Evolutionary conservation across 495 filamentous ascomycete genomes (phyloP).

Genomic region (Neurospora sp.): DNA sequence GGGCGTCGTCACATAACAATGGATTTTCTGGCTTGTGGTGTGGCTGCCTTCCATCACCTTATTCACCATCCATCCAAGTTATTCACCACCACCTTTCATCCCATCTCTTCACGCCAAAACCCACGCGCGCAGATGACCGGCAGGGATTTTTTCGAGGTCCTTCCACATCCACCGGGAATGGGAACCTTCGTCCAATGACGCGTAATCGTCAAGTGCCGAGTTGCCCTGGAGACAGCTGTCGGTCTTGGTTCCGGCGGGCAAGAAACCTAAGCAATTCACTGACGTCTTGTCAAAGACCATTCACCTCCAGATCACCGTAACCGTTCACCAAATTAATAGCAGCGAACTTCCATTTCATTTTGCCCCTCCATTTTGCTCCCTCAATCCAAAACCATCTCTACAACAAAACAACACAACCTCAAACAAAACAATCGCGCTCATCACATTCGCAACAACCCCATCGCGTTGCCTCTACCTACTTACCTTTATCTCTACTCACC

Average conservation of each 20-base stretch:
- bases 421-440: background rate
- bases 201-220: too few relatives aligned
- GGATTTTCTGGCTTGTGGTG: too few relatives aligned
- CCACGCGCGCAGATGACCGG: background rate
- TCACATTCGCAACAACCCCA: background rate
- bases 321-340: background rate
- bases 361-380: too few relatives aligned
- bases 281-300: too few relatives aligned
- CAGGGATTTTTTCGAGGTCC: background rate
- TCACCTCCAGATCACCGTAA: too few relatives aligned
- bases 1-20: too few relatives aligned
- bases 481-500: background rate
- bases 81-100: background rate
- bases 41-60: background rate
- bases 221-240: too few relatives aligned
- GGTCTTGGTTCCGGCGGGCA: too few relatives aligned
- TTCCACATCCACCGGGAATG: background rate
- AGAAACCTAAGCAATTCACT: too few relatives aligned
- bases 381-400: background rate
- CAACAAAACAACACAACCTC: background rate
- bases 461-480: background rate
- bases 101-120: background rate
- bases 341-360: background rate
- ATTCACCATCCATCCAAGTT: background rate
- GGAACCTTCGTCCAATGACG: too few relatives aligned